Base-by-base conservation (phyloP, 2,329 filamentous ascomycete genomes). In the Colletotrichum trifolii region DNA sequence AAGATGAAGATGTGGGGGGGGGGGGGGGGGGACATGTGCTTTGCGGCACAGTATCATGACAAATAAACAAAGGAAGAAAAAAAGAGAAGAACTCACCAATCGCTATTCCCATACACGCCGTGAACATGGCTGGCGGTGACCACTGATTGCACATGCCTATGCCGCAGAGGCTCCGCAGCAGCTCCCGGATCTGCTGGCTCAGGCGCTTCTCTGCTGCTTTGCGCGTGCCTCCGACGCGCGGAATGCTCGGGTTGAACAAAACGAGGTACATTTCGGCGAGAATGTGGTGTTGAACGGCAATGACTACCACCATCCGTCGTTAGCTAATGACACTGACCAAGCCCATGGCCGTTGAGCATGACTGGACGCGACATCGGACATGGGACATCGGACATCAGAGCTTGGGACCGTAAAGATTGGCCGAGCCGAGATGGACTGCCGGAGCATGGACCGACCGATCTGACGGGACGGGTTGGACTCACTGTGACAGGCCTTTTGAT, bases 211-310 rank as follows among this genome's bases (percentile, higher is more conserved):
- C 69, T 11, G 71, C 70, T 8, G 76, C 66, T 68, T 76, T 68
- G 66, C 79, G 70, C 49, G 74, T 67, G 17, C 63, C 68, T 8
- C 84, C 86, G 2, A 88, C 75, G 47, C 80, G 78, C 0, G 85
- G 86, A 4, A 84, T 76, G 9, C 76, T 81, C 1, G 85, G 86
- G 70, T 89, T 82, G 67, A 87, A 87, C 33, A 84, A 82, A 11
- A 81, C 76, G 3, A 90, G 79, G 49, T 89, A 82, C 12, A 89
- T 82, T 58, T 82, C 80, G 0, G 86, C 85, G 8, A 90, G 78
- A 60, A 87, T 83, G 68, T 87, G 83, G 71, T 89, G 87, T 57
- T 88, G 87, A 13, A 87, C 77, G 0, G 87, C 88, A 8, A 87
- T 85, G 6, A 87, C 85, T 10, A 36, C 2, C 75, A 46, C 13